Evolutionary conservation across 2,329 filamentous ascomycete genomes (phyloP).

Genomic region (Colletotrichum incanum): DNA sequence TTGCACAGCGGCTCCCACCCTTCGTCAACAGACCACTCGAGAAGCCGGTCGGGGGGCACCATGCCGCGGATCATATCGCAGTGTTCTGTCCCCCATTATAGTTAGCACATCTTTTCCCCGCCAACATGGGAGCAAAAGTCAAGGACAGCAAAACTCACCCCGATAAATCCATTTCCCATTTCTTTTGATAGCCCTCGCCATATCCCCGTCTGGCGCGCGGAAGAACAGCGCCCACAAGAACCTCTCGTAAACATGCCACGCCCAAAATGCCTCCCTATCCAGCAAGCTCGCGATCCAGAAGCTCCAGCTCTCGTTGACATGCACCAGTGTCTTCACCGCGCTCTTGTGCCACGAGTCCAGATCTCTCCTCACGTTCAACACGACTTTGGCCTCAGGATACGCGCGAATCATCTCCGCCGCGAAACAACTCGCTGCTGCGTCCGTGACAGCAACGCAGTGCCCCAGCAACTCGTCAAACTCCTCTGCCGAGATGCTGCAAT

Average conservation of each 20-base stretch:
- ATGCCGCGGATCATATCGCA: conserved; percentile 53
- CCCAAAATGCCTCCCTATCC: conserved; percentile 52
- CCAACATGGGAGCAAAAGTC: not conserved
- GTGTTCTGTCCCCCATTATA: conserved; percentile 47
- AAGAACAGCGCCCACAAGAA: conserved; percentile 52
- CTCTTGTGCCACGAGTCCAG: conserved; percentile 58
- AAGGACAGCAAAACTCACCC: conserved; percentile 16
- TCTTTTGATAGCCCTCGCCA: conserved; percentile 46
- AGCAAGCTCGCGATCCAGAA: conserved; percentile 50
- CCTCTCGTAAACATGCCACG: conserved; percentile 51
- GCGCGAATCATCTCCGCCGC: conserved; percentile 53
- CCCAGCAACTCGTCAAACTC: conserved; percentile 51
- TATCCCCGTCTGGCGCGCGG: conserved; percentile 49
- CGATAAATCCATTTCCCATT: conserved; percentile 50
- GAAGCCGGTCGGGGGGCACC: conserved; percentile 46
- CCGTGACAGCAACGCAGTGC: conserved; percentile 56
- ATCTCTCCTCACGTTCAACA: conserved; percentile 59
- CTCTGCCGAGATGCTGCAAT: conserved; percentile 33
- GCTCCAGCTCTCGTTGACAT: conserved; percentile 47
- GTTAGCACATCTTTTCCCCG: not conserved
- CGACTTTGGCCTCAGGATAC: conserved; percentile 58
- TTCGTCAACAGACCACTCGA: conserved; percentile 57
- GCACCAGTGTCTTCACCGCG: conserved; percentile 47
- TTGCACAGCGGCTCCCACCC: conserved; percentile 60
- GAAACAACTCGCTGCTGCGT: conserved; percentile 58